These are phyloP conservation scores for Zymoseptoria brevis DNA, from an alignment of 2,329 filamentous ascomycete genomes.

Conservation along the genomic window DNA sequence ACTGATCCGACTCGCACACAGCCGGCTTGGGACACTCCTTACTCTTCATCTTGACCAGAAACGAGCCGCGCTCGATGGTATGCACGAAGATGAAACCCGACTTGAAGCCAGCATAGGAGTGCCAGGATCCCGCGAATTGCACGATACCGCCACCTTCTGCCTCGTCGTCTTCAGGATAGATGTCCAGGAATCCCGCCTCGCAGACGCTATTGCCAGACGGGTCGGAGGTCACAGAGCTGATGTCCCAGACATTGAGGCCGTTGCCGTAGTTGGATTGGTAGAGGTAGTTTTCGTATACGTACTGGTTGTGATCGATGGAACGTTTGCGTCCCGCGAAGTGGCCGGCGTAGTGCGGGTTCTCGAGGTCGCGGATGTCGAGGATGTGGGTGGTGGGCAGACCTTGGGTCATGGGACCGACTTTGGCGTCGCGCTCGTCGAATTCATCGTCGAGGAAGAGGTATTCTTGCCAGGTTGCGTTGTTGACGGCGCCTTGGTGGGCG, in stretches of 20 bases:
- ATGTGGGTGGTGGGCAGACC: slow-evolving; percentile 37
- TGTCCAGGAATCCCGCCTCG: slow-evolving; percentile 45
- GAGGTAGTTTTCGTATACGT: slow-evolving; percentile 30
- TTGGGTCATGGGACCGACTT: slow-evolving; percentile 9
- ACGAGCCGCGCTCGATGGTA: slow-evolving; percentile 46
- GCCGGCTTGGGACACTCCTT: slow-evolving; percentile 12
- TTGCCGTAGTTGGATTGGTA: slow-evolving; percentile 34
- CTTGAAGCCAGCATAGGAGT: slow-evolving; percentile 42
- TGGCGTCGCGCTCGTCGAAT: slow-evolving; percentile 37
- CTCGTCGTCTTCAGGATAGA: slow-evolving; percentile 44
- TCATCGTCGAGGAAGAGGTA: slow-evolving; percentile 49
- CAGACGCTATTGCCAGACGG: slow-evolving; percentile 39
- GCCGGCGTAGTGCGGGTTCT: slow-evolving; percentile 34
- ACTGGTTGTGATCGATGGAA: slow-evolving; percentile 37
- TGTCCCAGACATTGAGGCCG: slow-evolving; percentile 30
- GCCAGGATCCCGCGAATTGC: slow-evolving; percentile 38
- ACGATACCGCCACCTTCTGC: slow-evolving; percentile 31
- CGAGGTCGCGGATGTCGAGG: slow-evolving; percentile 41
- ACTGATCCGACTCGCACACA: slow-evolving; percentile 12
- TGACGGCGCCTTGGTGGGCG: slow-evolving; percentile 47
- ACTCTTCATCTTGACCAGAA: slow-evolving; percentile 36
- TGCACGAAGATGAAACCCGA: slow-evolving; percentile 45
- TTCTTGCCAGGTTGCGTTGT: slow-evolving; percentile 33
- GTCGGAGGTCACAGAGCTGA: slow-evolving; percentile 32
- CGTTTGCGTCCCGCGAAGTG: slow-evolving; percentile 29